These are phyloP conservation scores for Arthrinium phaeospermum DNA, from an alignment of 2,329 filamentous ascomycete species.

Conservation along the genomic window DNA sequence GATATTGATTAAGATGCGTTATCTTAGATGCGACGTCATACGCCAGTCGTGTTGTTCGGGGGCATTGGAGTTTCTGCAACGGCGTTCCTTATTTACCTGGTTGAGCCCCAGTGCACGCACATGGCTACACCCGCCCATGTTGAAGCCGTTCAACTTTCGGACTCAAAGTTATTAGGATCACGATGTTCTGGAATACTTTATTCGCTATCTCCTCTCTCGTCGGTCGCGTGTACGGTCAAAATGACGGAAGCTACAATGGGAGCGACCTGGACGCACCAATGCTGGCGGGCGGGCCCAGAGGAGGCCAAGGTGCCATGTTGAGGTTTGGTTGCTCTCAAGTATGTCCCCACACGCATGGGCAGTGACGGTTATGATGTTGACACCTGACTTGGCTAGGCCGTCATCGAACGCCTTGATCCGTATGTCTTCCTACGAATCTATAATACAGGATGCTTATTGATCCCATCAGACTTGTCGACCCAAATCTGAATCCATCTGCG, in stretches of 20 bases:
- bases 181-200: neutral
- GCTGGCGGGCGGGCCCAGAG: neutral
- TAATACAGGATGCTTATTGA: slow-evolving; percentile 32
- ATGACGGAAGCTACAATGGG: neutral
- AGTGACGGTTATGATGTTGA: neutral
- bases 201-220: neutral
- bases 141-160: neutral
- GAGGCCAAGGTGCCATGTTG: slow-evolving; percentile 24
- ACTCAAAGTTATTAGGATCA: too few relatives aligned
- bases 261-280: slow-evolving; percentile 1
- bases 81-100: too few relatives aligned
- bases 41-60: neutral
- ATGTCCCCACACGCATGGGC: fast-evolving
- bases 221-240: neutral
- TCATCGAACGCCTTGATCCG: slow-evolving; percentile 9
- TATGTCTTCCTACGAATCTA: neutral
- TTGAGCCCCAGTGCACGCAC: neutral
- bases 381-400: neutral
- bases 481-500: slow-evolving; percentile 36
- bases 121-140: too few relatives aligned
- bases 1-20: neutral
- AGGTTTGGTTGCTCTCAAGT: slow-evolving; percentile 36
- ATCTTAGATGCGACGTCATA: neutral
- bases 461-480: slow-evolving; percentile 39
- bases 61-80: neutral